phyloP scores from a whole-genome alignment of 2,329 filamentous ascomycete genomes.

The Stemphylium beticola region DNA sequence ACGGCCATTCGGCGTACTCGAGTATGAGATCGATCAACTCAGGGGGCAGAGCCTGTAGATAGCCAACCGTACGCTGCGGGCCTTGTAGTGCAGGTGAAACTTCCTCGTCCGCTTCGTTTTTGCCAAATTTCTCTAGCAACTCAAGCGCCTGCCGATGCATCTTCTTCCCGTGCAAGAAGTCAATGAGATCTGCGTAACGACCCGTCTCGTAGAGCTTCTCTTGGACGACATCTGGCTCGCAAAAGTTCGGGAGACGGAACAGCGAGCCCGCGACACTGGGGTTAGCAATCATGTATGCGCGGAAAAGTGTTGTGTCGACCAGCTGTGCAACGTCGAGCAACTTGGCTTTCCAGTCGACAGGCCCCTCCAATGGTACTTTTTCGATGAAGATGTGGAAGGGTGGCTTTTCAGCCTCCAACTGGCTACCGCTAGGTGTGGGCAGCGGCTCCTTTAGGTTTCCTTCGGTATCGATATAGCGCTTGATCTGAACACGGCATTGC shows the following conservation, averaged over 20 bases:
- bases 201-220: constrained; percentile 88
- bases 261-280: constrained; percentile 85
- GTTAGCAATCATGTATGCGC: constrained; percentile 90
- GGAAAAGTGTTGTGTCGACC: constrained; percentile 93
- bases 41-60: constrained; percentile 86
- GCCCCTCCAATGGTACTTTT: constrained; percentile 30
- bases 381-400: constrained; percentile 54
- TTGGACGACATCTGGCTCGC: constrained; percentile 93
- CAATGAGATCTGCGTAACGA: constrained; percentile 92
- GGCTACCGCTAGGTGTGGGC: constrained; percentile 51
- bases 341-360: constrained; percentile 69
- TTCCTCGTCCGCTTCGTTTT: constrained; percentile 55
- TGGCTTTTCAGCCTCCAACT: constrained; percentile 47
- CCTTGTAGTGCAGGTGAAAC: constrained; percentile 70
- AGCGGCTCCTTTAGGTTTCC: constrained; percentile 65
- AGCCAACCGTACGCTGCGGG: constrained; percentile 81
- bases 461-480: constrained; percentile 65
- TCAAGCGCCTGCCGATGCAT: constrained; percentile 87
- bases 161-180: constrained; percentile 95
- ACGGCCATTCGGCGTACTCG: constrained; percentile 88
- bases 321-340: constrained; percentile 78
- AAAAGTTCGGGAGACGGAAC: constrained; percentile 96
- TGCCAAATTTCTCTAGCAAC: constrained; percentile 80
- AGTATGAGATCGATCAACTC: constrained; percentile 90
- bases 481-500: constrained; percentile 73